Base-by-base conservation (phyloP, 441 rosid species). In the Dalechampia spathulata region DNA sequence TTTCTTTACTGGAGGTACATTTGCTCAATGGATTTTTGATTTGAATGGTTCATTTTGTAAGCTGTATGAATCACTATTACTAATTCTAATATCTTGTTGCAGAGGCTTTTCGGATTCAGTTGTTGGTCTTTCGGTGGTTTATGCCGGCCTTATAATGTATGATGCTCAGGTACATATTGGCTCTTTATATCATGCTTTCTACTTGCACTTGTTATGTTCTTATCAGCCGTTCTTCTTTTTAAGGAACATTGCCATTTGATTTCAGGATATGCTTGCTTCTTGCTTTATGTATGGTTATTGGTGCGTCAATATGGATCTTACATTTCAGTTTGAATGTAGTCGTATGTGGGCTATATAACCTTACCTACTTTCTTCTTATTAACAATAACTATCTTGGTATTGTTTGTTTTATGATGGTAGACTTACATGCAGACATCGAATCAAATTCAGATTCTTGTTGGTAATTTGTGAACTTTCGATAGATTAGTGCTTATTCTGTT, bases 101-200 rank as follows among this genome's bases (percentile, higher is more conserved):
- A 90, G 98, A 83, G 96, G 98, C 7, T 85, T 90, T 72, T 74
- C 80, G 6, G 98, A 90, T 66, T 79, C 95, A 14, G 72, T 90
- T 46, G 77, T 90, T 61, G 96, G 97, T 37, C 66, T 87, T 1
- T 62, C 85, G 2, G 65, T 85, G 57, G 90, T 90, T 51, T 85
- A 90, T 55, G 96, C 97, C 41, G 76, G 75, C 57, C 87, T 85
- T 63, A 64, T 87, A 80, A 87, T 85, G 96, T 87, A 87, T 62
- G 98, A 87, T 56, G 85, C 96, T 17, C 95, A 83, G 91, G 97
- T 84, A n/a, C n/a, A n/a, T n/a, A n/a, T n/a, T n/a, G n/a, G n/a
- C n/a, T n/a, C n/a, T n/a, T n/a, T n/a, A n/a, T n/a, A n/a, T n/a
- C n/a, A n/a, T n/a, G n/a, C n/a, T n/a, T n/a, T n/a, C n/a, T n/a